Evolutionary conservation across 1,284 basidiomycete genomes (phyloP), one percentile per base, ranked within the genome.

Genomic region (Microbotryomycetes sp.): DNA sequence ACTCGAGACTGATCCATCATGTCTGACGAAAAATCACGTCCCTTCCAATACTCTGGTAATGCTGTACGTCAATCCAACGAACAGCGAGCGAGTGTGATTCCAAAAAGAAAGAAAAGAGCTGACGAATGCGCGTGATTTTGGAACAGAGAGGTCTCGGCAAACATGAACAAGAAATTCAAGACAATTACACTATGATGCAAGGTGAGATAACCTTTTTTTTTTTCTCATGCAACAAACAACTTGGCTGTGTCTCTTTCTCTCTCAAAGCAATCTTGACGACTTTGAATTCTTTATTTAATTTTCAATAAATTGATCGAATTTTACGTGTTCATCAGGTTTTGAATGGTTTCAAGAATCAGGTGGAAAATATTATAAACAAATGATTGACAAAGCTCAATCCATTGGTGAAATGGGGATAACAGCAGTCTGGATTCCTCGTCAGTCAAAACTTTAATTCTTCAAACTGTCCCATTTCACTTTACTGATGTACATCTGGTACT

Each of bases 341-440:
- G 58, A 69, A 51, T 64, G 74, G 72, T 67, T 80, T 82, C 56
- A 75, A 75, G 47, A 80, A 81, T 71, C 79, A 78, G 50, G 77
- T 74, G 59, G 80, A 29, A 75, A 76, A 81, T 79, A 89, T 82
- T 97, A 90, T 89, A 82, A 84, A 69, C 84, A 89, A 76, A 83
- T 93, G 54, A 84, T 87, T 71, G 72, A 74, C 9, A 85, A 92
- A 71, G 78, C 87, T 19, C 84, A 87, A 28, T 77, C 76, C 36
- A 81, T 97, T 25, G 83, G 83, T 7, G 79, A 82, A 32, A 81
- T 92, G 71, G 93, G 92, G 26, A 83, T 94, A 71, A 93, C 92
- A 0, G 92, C 80, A 82, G 64, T 89, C 84, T 83, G 81, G 82
- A 64, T 81, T 26, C 79, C 80, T 58, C 79, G 78, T 79, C 47